Conservation (phyloP, 768 basidiomycete genomes). For the Russula ochroleuca region DNA sequence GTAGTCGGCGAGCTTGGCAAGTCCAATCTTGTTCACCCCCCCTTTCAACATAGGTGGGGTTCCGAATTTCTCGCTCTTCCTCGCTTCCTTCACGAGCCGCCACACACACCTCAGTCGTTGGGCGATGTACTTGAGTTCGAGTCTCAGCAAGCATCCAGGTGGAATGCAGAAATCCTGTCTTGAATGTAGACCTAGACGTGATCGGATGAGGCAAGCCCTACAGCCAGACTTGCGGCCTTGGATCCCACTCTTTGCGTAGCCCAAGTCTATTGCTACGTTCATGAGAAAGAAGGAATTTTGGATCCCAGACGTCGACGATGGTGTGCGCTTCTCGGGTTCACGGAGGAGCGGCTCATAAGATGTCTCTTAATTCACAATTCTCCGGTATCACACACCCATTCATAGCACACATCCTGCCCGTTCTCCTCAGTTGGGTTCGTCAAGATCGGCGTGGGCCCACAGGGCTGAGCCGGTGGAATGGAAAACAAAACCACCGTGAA, state of each 20-base stretch:
- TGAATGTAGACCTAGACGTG: too few species aligned
- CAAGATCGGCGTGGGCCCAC: slow-evolving; percentile 74
- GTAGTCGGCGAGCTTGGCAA: slow-evolving; percentile 46
- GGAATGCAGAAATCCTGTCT: background rate
- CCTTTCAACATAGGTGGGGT: too few species aligned
- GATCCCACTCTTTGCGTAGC: slow-evolving; percentile 77
- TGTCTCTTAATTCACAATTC: slow-evolving; percentile 31
- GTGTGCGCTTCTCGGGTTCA: slow-evolving; percentile 42
- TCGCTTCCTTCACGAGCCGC: slow-evolving; percentile 50
- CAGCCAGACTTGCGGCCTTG: slow-evolving; percentile 69
- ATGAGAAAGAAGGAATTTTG: slow-evolving; percentile 66
- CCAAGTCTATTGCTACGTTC: slow-evolving; percentile 61
- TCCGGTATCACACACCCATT: slow-evolving; percentile 45
- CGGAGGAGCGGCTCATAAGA: slow-evolving; percentile 47
- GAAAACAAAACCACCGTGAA: slow-evolving; percentile 38
- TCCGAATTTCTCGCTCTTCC: slow-evolving; percentile 41
- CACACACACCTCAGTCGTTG: slow-evolving; percentile 39
- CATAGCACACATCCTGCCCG: slow-evolving; percentile 65
- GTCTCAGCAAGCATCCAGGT: slow-evolving; percentile 51
- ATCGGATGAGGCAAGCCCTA: slow-evolving; percentile 46
- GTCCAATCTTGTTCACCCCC: too few species aligned
- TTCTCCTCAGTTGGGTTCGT: slow-evolving; percentile 47
- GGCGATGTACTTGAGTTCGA: slow-evolving; percentile 60
- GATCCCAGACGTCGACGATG: slow-evolving; percentile 60
- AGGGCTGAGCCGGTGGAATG: slow-evolving; percentile 52